Base-by-base conservation (phyloP, 2,329 filamentous ascomycete species). In the Beauveria scarabaeidicola region DNA sequence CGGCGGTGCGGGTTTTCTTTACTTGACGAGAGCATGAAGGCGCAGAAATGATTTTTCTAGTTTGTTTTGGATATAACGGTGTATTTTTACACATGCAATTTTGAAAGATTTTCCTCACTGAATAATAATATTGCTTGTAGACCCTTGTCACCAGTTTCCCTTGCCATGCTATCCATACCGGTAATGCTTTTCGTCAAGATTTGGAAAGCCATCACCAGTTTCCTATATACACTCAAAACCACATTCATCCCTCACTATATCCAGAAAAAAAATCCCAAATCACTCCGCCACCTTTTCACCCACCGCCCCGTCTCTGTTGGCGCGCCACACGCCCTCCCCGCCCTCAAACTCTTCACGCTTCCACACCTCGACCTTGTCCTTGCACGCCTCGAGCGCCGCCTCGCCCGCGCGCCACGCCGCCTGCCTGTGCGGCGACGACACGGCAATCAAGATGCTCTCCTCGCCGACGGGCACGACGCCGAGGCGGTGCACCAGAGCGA, bases 311-410 rank as follows among this genome's bases (percentile, higher is more conserved):
- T 96, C 91, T 64, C 87, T 76, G 74, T 97, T 97, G 62, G 89
- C 90, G 74, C 91, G 86, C 92, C 92, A 97, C 48, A 94, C 81
- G 7, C 86, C 89, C 63, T 88, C 87, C 23, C 85, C 87, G 1
- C 82, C 87, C 50, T 82, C 84, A 77, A 97, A 97, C 71, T 91
- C 88, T 76, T 97, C 93, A 64, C 85, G 78, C 76, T 97, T 97
- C 93, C 93, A 97, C 46, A 99, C 87, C 77, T 99, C 94, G n/a
- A 90, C 90, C 64, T 81, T 85, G 59, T 82, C 83, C 77, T 97
- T 99, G 69, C 90, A 91, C 70, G 84, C 77, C 76, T 97, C 93
- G 61, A 97, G 75, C 38, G 91, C 89, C 74, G 95, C 90, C 76
- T 97, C 93, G 0, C 90, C 93, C 0, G 89, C 93, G 66, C 78